Evolutionary conservation across 2,329 filamentous ascomycete genomes (phyloP), one percentile per base, ranked within the genome.

Genomic region (Zalaria sp.): DNA sequence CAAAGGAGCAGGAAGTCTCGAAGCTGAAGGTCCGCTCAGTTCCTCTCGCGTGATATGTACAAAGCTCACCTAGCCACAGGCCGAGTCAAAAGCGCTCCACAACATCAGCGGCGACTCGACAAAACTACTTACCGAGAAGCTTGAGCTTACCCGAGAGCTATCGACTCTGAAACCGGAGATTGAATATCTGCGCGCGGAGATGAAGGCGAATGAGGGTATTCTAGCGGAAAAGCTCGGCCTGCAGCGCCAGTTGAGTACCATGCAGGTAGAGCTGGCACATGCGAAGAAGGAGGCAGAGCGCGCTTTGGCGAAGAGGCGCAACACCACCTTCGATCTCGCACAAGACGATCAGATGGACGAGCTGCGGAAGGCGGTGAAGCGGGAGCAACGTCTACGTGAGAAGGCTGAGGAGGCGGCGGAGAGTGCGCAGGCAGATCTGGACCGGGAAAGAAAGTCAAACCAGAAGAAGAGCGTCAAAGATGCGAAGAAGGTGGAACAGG

Each of bases 181-280:
- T 29, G 75, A 80, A 47, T 73, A 77, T 52, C 61, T 81, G 9
- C 71, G 69, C 47, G 65, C 70, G 5, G 76, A 81, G 55, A 67
- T 66, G 18, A 60, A 65, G 28, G 67, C 69, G 9, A 77, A 88
- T 41, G 79, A 87, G 53, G 71, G 73, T 2, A 65, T 84, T 7
- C 67, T 93, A 10, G 69, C 81, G 1, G 86, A 93, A 56, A 94
- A 93, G 58, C 68, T 89, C 37, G 72, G 81, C 2, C 63, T 95
- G 9, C 80, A 91, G 55, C 79, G 83, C 37, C 83, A 91, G 60
- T 60, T 94, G 27, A 80, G 73, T 53, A 77, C 80, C 2, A 61
- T 88, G 2, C 83, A 93, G 58, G 78, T 85, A 35, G 83, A 93
- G 51, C 69, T 94, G 2, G 84, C 88, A 49, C 84, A 83, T 49